Percentiles rank a stretch among this genome's conserved stretches.
Evolutionary conservation across 2,329 filamentous ascomycete genomes (phyloP).

Genomic region (Apiospora marii): DNA sequence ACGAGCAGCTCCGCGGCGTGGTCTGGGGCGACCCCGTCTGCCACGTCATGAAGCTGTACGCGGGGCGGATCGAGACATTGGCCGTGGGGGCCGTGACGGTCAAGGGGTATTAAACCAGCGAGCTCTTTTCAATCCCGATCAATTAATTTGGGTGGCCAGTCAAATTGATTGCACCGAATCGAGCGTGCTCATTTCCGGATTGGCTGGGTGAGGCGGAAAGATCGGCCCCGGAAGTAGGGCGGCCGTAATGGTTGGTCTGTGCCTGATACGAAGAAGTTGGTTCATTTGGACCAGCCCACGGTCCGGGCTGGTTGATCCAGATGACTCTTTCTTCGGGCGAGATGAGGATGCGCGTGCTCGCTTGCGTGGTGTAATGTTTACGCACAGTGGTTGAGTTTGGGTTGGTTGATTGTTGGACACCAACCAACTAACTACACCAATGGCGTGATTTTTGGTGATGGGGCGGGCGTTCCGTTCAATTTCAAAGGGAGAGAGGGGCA

Average conservation of each 20-base stretch:
- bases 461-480: not conserved
- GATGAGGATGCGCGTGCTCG: not conserved
- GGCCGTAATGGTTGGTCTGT: too few relatives aligned
- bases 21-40: slow-evolving; percentile 85
- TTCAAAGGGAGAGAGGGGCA: not conserved
- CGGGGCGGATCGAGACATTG: slow-evolving; percentile 72
- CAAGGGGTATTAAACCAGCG: slow-evolving; percentile 34
- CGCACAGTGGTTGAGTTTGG: not conserved
- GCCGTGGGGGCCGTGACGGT: slow-evolving; percentile 72
- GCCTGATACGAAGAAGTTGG: too few relatives aligned
- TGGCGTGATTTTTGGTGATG: not conserved
- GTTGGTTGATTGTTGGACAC: too few relatives aligned
- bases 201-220: not conserved
- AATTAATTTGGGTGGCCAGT: not conserved
- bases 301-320: not conserved
- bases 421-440: too few relatives aligned
- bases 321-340: too few relatives aligned
- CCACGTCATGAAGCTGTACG: slow-evolving; percentile 83
- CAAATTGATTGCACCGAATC: not conserved
- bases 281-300: not conserved
- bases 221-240: too few relatives aligned
- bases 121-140: too few relatives aligned
- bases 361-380: not conserved
- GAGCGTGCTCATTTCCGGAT: not conserved
- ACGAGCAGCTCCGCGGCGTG: slow-evolving; percentile 72